Evolutionary conservation across 2,329 filamentous ascomycete genomes (phyloP).

Genomic region (Exophiala calicioides): DNA sequence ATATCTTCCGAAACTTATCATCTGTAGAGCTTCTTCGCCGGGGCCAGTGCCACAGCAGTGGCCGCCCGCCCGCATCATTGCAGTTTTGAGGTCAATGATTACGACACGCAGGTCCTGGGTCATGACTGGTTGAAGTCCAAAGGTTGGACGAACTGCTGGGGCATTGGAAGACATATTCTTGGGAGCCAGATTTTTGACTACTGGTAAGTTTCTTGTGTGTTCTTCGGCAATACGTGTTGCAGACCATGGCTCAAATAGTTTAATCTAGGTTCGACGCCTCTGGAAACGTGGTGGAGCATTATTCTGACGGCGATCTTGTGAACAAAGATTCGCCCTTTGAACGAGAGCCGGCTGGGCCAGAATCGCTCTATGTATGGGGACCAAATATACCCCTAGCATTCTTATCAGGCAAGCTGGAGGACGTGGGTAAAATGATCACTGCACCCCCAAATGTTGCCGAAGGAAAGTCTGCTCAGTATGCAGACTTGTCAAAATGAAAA

Average conservation of each 20-base stretch:
- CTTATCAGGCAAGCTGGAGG: conserved; percentile 19
- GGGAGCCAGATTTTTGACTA: conserved; percentile 74
- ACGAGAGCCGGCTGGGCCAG: conserved; percentile 33
- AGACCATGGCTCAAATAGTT: not conserved
- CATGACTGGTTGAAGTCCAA: conserved; percentile 67
- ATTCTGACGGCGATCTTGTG: conserved; percentile 64
- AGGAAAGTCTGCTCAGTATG: conserved; percentile 17
- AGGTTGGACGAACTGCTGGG: conserved; percentile 68
- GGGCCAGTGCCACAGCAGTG: conserved; percentile 32
- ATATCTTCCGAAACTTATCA: too few relatives aligned
- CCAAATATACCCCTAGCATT: conserved; percentile 31
- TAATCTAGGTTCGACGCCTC: conserved; percentile 62
- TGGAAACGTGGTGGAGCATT: conserved; percentile 68
- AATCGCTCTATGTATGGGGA: conserved; percentile 38
- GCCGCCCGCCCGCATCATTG: conserved; percentile 63
- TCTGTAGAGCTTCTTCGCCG: conserved; percentile 21
- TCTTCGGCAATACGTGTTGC: not conserved
- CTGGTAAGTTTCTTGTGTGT: conserved; percentile 52
- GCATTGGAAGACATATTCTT: conserved; percentile 68
- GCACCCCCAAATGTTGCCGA: conserved; percentile 15
- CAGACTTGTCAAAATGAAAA: too few relatives aligned
- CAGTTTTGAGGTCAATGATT: conserved; percentile 70
- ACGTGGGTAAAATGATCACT: conserved; percentile 16
- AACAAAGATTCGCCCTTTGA: conserved; percentile 35
- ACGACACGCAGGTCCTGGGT: conserved; percentile 68